Conservation (phyloP, 2,329 filamentous ascomycete species). For the Botryotinia calthae region DNA sequence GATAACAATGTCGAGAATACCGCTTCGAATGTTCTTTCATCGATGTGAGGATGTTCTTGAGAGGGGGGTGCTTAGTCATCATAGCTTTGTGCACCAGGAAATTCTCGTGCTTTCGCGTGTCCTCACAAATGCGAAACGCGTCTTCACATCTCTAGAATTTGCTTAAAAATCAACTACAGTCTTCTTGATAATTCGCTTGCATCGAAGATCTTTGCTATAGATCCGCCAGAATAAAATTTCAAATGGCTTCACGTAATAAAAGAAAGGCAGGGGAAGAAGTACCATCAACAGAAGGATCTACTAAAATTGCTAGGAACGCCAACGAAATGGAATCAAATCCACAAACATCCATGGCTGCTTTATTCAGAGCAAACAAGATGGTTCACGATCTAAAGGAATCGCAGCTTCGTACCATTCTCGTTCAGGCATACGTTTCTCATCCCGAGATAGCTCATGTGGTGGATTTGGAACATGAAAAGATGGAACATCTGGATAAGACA, state of each 20-base stretch:
- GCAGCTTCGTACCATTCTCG: conserved; percentile 16
- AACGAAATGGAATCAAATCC: neutral
- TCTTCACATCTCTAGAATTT: neutral
- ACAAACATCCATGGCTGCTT: conserved; percentile 3
- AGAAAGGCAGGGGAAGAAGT: conserved; percentile 9
- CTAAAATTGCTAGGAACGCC: neutral
- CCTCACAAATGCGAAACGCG: neutral
- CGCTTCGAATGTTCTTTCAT: neutral
- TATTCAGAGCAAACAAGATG: conserved; percentile 18
- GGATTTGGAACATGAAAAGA: conserved; percentile 17
- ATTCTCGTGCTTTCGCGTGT: conserved; percentile 4
- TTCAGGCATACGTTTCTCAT: conserved; percentile 17
- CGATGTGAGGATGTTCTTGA: neutral
- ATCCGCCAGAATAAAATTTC: neutral
- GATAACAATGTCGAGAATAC: neutral
- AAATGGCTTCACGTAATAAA: neutral
- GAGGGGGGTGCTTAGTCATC: neutral
- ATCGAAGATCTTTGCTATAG: neutral
- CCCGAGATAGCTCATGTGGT: conserved; percentile 7
- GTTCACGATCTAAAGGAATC: conserved; percentile 18
- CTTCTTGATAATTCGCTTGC: neutral
- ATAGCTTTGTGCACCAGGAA: neutral
- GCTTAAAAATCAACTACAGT: neutral
- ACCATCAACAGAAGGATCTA: neutral
- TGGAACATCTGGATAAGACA: neutral